Conservation (phyloP, 805 yeast genomes). For the Vanderwaltozyma polyspora region DNA sequence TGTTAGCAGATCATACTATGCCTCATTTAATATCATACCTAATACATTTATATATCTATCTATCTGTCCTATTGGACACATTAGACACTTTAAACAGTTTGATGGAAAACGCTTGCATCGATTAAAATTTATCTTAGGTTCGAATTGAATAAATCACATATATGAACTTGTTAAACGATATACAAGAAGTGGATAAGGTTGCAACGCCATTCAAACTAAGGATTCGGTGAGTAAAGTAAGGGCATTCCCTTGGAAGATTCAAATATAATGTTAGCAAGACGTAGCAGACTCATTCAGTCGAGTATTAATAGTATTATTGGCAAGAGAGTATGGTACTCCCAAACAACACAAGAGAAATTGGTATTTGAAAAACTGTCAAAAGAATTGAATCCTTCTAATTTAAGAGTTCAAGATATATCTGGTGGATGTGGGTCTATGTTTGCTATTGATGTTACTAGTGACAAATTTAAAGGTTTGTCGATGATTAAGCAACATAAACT, state of each 20-base stretch:
- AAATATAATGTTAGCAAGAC: too few species aligned
- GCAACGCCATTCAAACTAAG: not conserved
- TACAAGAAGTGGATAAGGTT: not conserved
- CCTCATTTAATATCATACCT: too few species aligned
- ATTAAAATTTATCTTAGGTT: too few species aligned
- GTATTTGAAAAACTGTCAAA: conserved; percentile 45
- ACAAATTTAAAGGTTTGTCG: conserved; percentile 62
- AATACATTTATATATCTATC: too few species aligned
- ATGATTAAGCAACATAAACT: conserved; percentile 88
- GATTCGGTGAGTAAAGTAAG: not conserved
- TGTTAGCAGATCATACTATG: too few species aligned
- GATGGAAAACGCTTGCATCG: too few species aligned
- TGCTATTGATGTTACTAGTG: conserved; percentile 67
- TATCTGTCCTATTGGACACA: too few species aligned
- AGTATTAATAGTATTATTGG: not conserved
- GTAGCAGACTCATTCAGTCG: too few species aligned
- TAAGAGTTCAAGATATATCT: conserved; percentile 70
- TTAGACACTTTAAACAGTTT: too few species aligned
- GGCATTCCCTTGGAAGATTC: too few species aligned
- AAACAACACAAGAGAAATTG: conserved; percentile 38
- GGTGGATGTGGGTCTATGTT: conserved; percentile 99
- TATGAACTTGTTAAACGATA: too few species aligned
- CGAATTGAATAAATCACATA: not conserved
- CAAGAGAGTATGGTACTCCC: not conserved
- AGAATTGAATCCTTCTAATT: conserved; percentile 47